These are phyloP conservation scores for Pseudohalonectria lignicola DNA, from an alignment of 2,329 filamentous ascomycete species.

Conservation along the genomic window DNA sequence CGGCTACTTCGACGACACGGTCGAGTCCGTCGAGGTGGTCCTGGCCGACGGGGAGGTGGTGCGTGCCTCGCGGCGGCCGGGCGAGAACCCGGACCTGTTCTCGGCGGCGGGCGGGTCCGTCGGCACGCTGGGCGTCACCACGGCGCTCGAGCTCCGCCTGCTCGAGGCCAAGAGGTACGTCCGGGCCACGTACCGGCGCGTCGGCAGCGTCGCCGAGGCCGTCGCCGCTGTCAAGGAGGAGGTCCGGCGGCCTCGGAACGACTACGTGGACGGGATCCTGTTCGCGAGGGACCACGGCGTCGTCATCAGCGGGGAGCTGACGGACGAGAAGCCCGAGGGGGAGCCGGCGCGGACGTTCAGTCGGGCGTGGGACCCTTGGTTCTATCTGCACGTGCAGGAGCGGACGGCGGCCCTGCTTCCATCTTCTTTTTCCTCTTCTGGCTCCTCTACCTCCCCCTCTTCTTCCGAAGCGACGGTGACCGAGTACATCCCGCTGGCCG, in stretches of 20 bases:
- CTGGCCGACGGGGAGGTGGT: conserved; percentile 55
- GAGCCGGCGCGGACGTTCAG: conserved; percentile 39
- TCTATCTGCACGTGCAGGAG: conserved; percentile 58
- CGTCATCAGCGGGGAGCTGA: conserved; percentile 54
- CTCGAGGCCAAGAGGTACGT: conserved; percentile 51
- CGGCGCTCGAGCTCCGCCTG: conserved; percentile 53
- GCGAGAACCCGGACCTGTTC: conserved; percentile 46
- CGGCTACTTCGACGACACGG: conserved; percentile 59
- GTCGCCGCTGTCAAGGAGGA: conserved; percentile 36
- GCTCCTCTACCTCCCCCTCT: conserved; percentile 14
- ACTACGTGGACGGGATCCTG: conserved; percentile 67
- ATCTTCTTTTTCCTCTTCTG: conserved; percentile 7
- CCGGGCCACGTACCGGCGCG: conserved; percentile 49
- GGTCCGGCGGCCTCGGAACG: conserved; percentile 31
- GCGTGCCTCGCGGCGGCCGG: conserved; percentile 26
- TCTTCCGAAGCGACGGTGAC: conserved; percentile 10
- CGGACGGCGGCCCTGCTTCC: conserved; percentile 20
- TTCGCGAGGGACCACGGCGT: conserved; percentile 51
- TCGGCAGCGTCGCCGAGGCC: conserved; percentile 34
- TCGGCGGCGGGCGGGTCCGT: conserved; percentile 54
- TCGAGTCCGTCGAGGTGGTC: conserved; percentile 57
- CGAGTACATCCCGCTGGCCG: conserved; percentile 55
- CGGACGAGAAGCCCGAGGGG: conserved; percentile 34
- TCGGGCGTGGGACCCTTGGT: conserved; percentile 59
- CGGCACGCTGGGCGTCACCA: conserved; percentile 57